phyloP scores from a whole-genome alignment of 352 stramenopile genomes.

The Blastocystis hominis region DNA sequence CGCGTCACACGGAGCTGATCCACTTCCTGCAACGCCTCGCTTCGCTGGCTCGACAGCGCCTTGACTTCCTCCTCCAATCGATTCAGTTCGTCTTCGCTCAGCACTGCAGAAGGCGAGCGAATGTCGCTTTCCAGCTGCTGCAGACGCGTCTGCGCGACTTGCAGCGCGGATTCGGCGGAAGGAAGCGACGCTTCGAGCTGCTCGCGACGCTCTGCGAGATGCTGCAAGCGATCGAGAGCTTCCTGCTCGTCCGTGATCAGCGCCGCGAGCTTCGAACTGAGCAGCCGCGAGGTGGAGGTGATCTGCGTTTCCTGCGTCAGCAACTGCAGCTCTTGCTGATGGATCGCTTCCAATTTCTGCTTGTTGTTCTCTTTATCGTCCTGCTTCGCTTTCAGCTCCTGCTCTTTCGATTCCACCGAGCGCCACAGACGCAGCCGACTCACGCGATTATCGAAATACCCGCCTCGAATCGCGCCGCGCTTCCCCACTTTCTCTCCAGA shows the following conservation, averaged over 20 bases:
- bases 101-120: background rate
- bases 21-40: conserved; percentile 70
- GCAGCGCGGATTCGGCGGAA: background rate
- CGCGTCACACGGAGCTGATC: background rate
- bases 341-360: conserved; percentile 41
- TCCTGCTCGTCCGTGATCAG: conserved; percentile 9
- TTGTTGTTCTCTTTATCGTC: background rate
- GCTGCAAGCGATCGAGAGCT: background rate
- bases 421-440: conserved; percentile 66
- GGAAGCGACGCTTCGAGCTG: background rate
- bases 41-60: conserved; percentile 68
- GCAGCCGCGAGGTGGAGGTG: background rate
- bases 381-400: conserved; percentile 32
- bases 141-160: background rate
- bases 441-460: conserved; percentile 81
- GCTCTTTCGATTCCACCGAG: conserved; percentile 34
- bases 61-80: conserved; percentile 14
- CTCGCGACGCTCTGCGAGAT: background rate
- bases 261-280: background rate
- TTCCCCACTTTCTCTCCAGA: conserved; percentile 92
- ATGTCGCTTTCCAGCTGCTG: background rate
- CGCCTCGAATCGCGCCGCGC: conserved; percentile 86
- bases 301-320: conserved; percentile 52
- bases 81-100: background rate
- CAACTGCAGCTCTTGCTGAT: conserved; percentile 57